phyloP scores from a whole-genome alignment of 257 asterid species.

The Agastache rugosa region DNA sequence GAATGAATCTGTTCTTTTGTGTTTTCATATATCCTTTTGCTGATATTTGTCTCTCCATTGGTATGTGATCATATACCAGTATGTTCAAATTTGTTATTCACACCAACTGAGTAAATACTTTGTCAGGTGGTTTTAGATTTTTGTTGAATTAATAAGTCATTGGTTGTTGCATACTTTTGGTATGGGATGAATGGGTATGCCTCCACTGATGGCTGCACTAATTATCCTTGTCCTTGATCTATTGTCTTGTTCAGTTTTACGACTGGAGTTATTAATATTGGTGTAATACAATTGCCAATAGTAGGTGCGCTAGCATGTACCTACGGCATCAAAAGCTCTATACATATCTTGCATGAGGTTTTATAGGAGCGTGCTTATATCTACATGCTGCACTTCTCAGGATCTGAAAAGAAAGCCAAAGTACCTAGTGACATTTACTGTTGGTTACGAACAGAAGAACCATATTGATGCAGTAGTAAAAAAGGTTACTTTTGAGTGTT shows the following conservation, averaged over 20 bases:
- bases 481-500: conserved; percentile 59
- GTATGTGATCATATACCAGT: not conserved
- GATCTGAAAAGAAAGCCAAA: conserved; percentile 84
- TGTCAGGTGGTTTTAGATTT: conserved; percentile 10
- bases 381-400: conserved; percentile 53
- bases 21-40: conserved; percentile 6
- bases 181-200: conserved; percentile 17
- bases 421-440: conserved; percentile 90
- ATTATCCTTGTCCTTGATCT: conserved; percentile 7
- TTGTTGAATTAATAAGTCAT: conserved; percentile 13
- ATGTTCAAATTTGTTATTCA: not conserved
- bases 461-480: conserved; percentile 79
- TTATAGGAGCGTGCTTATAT: conserved; percentile 29
- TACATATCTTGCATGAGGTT: conserved; percentile 13
- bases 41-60: conserved; percentile 1
- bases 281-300: not conserved
- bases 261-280: not conserved
- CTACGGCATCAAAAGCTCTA: conserved; percentile 10
- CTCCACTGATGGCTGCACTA: conserved; percentile 9
- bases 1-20: not conserved
- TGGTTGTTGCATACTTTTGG: conserved; percentile 20
- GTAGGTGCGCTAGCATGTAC: conserved; percentile 22
- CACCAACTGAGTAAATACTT: not conserved
- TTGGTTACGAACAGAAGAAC: conserved; percentile 78
- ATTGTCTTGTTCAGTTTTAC: conserved; percentile 25